Base-by-base conservation (phyloP, 176 grass and related monocot genomes). In the Rhipidocladum racemiflorum region DNA sequence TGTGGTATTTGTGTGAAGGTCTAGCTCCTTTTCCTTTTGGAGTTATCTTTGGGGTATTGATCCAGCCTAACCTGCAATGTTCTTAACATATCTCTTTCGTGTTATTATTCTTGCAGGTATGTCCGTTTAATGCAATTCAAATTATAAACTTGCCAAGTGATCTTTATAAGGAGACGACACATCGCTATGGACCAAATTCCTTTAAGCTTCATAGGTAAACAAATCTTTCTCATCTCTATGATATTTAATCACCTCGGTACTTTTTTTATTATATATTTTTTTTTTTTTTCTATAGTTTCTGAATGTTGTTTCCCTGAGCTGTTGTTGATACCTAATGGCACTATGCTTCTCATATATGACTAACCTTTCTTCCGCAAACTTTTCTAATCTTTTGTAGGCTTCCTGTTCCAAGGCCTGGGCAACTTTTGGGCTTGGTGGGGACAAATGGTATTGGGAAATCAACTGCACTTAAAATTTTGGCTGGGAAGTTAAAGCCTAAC, bases 1-100 rank as follows among this genome's bases (percentile, higher is more conserved):
- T 97, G 94, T 74, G 94, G 88, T 93, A 89, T 93, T 65, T 97
- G 94, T 89, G 94, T 97, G 67, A 97, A 97, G 89, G 94, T 97
- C 1, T 54, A 74, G 51, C 20, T 75, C 0, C 17, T 72, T 71
- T 36, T 85, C 2, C 7, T 13, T 53, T 77, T 64, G 5, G 7
- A 32, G 27, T 12, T 72, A 24, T 42, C n/a, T 51, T 50, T 54
- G 18, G 5, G 21, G 7, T 30, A 64, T 23, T 23, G 16, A 29
- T 38, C 10, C 34, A 40, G 15, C 10, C 57, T 72, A 28, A 76
- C 28, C 12, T 76, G 55, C 1, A 44, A 76, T 65, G 25, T n/a
- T 65, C 12, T 23, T 40, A 65, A 55, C 10, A 54, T 23, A 38
- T 23, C 14, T 54, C 14, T 44, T 34, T 72, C n/a, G 25, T 86